Conservation (phyloP, 1,284 basidiomycete genomes). For the Malassezia sp. region DNA sequence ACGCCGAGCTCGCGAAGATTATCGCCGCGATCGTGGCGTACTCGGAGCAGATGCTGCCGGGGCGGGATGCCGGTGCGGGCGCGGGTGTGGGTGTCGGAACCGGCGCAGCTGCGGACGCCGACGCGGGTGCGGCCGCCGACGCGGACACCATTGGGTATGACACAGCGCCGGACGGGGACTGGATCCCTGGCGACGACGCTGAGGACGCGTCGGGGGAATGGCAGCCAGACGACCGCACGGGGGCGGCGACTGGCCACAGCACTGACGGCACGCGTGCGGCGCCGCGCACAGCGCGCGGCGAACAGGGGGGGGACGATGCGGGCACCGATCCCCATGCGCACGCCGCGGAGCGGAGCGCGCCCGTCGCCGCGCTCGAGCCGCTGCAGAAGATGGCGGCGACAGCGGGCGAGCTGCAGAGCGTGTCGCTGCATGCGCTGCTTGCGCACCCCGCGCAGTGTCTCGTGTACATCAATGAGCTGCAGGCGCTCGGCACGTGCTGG, state of each 20-base stretch:
- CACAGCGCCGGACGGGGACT: conserved; percentile 7
- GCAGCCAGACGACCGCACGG: neutral
- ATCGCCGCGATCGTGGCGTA: neutral
- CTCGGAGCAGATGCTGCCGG: conserved; percentile 3
- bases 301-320: too few relatives aligned
- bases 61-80: too few relatives aligned
- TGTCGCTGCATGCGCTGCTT: conserved; percentile 72
- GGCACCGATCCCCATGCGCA: conserved; percentile 25
- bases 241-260: too few relatives aligned
- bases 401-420: conserved; percentile 88
- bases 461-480: conserved; percentile 74
- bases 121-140: neutral
- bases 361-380: conserved; percentile 39
- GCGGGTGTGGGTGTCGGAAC: neutral
- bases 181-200: conserved; percentile 2
- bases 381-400: conserved; percentile 85
- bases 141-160: too few relatives aligned
- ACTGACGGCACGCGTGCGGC: conserved; percentile 50
- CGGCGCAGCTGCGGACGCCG: too few relatives aligned
- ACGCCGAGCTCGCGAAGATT: conserved; percentile 13
- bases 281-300: conserved; percentile 27
- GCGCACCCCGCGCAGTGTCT: conserved; percentile 73
- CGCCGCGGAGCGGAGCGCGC: too few relatives aligned
- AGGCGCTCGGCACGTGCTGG: conserved; percentile 84
- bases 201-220: neutral